Evolutionary conservation across 2,329 filamentous ascomycete genomes (phyloP).

Genomic region (Sporothrix euskadiensis): DNA sequence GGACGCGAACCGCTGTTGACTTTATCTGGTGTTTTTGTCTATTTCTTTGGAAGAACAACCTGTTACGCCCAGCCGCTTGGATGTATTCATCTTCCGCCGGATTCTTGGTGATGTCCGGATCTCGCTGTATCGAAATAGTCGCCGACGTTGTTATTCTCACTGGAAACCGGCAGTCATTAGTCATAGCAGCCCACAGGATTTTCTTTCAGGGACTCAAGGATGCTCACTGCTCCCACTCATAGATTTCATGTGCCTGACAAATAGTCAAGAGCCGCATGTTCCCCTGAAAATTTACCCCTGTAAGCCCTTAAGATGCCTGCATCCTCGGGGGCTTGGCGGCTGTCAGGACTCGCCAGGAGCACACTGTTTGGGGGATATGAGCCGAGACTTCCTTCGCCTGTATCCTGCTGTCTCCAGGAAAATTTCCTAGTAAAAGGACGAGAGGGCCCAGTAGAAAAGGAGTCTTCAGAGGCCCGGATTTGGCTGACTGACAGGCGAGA

Average conservation of each 20-base stretch:
- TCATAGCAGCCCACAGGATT: neutral
- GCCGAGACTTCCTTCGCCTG: neutral
- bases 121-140: neutral
- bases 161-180: neutral
- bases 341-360: neutral
- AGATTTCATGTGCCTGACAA: neutral
- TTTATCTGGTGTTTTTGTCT: neutral
- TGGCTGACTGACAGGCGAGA: neutral
- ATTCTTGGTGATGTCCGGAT: neutral
- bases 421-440: neutral
- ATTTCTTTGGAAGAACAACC: neutral
- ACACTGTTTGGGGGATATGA: neutral
- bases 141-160: constrained; percentile 4
- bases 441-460: neutral
- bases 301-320: neutral
- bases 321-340: neutral
- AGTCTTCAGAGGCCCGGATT: neutral
- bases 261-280: neutral
- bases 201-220: neutral
- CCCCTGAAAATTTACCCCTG: neutral
- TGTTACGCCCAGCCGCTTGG: neutral
- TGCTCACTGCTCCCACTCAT: neutral
- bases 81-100: neutral
- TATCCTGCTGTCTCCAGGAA: neutral
- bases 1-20: neutral